These are phyloP conservation scores for Clavispora phyllophila DNA, from an alignment of 805 yeast species.

Conservation along the genomic window DNA sequence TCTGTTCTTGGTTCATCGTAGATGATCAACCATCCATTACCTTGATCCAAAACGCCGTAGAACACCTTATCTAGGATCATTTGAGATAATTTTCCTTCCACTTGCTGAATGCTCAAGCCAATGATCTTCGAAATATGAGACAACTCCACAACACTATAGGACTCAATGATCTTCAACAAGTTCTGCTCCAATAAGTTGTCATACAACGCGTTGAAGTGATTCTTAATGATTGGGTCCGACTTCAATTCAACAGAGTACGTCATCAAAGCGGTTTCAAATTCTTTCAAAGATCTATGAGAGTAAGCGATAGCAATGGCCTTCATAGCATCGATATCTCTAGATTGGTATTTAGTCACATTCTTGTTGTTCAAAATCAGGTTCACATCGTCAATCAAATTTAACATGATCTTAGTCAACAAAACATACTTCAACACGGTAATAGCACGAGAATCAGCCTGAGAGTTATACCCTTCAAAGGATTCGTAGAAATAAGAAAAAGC, in stretches of 20 bases:
- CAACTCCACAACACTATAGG: slow-evolving; percentile 93
- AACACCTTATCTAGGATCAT: slow-evolving; percentile 96
- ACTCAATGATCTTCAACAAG: slow-evolving; percentile 89
- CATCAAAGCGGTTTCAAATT: slow-evolving; percentile 79
- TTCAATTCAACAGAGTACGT: slow-evolving; percentile 71
- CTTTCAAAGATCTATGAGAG: slow-evolving; percentile 82
- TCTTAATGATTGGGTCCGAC: slow-evolving; percentile 80
- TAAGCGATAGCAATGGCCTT: slow-evolving; percentile 88
- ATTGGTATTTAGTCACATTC: slow-evolving; percentile 60
- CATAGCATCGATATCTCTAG: slow-evolving; percentile 92
- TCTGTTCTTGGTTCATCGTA: slow-evolving; percentile 87
- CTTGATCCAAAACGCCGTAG: slow-evolving; percentile 95
- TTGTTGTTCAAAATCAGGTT: slow-evolving; percentile 74
- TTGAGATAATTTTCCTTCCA: slow-evolving; percentile 91
- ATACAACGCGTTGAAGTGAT: slow-evolving; percentile 88
- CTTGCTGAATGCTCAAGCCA: slow-evolving; percentile 80
- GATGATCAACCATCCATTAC: slow-evolving; percentile 93
- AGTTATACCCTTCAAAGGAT: slow-evolving; percentile 85
- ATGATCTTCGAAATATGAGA: slow-evolving; percentile 81
- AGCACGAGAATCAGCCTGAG: slow-evolving; percentile 56
- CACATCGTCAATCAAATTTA: slow-evolving; percentile 80
- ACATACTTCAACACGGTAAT: slow-evolving; percentile 84
- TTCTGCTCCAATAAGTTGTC: slow-evolving; percentile 92
- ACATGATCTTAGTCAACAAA: slow-evolving; percentile 90
- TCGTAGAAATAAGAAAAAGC: slow-evolving; percentile 94